These are phyloP conservation scores for Eucalyptus caleyi DNA, from an alignment of 345 rosid species.

Conservation along the genomic window DNA sequence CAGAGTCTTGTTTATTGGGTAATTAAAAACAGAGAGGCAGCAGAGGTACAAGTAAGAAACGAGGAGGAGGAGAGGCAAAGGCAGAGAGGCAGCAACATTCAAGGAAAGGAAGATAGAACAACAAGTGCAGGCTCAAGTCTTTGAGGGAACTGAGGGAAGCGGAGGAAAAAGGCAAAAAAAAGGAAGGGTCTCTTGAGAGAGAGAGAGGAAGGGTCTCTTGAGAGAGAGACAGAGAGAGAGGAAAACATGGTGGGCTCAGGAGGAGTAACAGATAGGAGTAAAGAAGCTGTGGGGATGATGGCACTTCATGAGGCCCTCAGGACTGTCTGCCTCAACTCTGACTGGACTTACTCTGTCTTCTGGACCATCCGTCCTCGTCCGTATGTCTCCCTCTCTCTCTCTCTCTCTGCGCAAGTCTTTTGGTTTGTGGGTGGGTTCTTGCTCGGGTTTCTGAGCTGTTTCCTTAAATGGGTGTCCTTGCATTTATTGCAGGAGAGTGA, in stretches of 20 bases:
- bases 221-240: conserved; percentile 1
- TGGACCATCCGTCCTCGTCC: conserved; percentile 99
- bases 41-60: neutral
- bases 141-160: neutral
- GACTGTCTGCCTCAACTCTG: conserved; percentile 91
- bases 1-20: neutral
- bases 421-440: neutral
- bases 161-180: conserved; percentile 2
- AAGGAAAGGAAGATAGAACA: neutral
- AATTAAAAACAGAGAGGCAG: neutral
- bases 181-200: neutral
- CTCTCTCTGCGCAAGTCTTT: conserved; percentile 5
- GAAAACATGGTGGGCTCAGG: conserved; percentile 94
- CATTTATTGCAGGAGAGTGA: conserved; percentile 64
- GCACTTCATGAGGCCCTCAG: conserved; percentile 99
- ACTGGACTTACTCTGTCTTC: conserved; percentile 99
- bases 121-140: neutral
- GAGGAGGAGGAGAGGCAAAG: neutral
- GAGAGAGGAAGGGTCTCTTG: neutral
- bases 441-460: neutral
- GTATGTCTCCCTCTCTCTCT: conserved; percentile 19
- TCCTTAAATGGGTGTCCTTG: neutral
- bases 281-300: conserved; percentile 99
- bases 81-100: neutral
- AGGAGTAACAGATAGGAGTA: conserved; percentile 86